phyloP scores from a whole-genome alignment of 1,284 basidiomycete genomes.

The Leucoagaricus sp. region DNA sequence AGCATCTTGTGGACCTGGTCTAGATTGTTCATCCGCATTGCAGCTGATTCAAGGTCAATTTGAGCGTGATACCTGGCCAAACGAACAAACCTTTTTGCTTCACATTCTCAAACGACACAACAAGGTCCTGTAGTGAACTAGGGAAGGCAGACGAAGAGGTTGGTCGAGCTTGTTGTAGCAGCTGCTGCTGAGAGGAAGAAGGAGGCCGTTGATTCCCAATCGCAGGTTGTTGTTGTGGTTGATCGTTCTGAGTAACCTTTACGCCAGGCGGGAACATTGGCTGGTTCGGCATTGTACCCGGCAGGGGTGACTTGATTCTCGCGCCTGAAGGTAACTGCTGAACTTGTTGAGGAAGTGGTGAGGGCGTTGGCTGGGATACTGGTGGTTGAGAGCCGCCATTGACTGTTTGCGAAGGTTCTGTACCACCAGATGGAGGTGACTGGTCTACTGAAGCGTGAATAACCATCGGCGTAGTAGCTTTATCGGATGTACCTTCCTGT shows the following conservation, averaged over 20 bases:
- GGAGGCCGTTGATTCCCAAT: slow-evolving; percentile 41
- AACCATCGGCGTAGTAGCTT: too few relatives aligned
- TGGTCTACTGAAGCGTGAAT: neutral
- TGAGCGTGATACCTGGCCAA: neutral
- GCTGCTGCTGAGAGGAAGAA: slow-evolving; percentile 42
- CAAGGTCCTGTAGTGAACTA: slow-evolving; percentile 88
- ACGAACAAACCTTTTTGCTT: slow-evolving; percentile 84
- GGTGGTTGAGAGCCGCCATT: slow-evolving; percentile 25
- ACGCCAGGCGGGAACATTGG: slow-evolving; percentile 71
- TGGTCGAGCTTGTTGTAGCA: slow-evolving; percentile 37
- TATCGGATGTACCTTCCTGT: slow-evolving; percentile 34
- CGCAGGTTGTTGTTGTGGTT: slow-evolving; percentile 31
- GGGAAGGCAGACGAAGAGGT: slow-evolving; percentile 59
- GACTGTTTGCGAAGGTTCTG: slow-evolving; percentile 30
- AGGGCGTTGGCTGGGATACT: slow-evolving; percentile 42
- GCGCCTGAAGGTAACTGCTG: slow-evolving; percentile 44
- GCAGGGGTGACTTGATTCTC: slow-evolving; percentile 30
- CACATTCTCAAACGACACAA: slow-evolving; percentile 92
- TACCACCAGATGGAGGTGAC: neutral
- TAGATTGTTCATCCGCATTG: slow-evolving; percentile 81
- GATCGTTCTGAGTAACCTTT: slow-evolving; percentile 50
- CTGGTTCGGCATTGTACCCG: slow-evolving; percentile 24
- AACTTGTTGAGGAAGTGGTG: slow-evolving; percentile 65
- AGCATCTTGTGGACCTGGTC: slow-evolving; percentile 92
- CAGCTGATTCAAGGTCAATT: slow-evolving; percentile 49